These are phyloP conservation scores for Ogataea populi-albae DNA, from an alignment of 805 yeast species.

Conservation along the genomic window DNA sequence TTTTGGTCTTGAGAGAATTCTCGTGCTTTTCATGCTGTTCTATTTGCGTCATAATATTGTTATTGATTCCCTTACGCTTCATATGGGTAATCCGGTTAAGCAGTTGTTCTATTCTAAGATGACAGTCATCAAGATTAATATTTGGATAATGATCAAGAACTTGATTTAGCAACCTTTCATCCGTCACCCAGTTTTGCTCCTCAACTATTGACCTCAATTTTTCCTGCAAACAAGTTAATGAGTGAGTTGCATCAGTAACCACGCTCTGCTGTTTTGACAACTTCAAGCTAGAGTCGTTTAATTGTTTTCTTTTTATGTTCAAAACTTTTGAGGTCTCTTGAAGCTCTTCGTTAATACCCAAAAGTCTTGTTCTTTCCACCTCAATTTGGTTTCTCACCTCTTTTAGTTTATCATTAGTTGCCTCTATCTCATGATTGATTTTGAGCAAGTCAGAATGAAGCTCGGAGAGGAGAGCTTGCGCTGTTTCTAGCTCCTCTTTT, in stretches of 20 bases:
- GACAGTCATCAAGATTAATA: slow-evolving; percentile 60
- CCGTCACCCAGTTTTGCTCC: slow-evolving; percentile 72
- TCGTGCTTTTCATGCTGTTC: slow-evolving; percentile 92
- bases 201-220: slow-evolving; percentile 45
- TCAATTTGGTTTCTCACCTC: slow-evolving; percentile 38
- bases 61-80: slow-evolving; percentile 73
- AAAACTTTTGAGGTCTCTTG: slow-evolving; percentile 51
- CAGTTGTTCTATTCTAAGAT: slow-evolving; percentile 53
- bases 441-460: slow-evolving; percentile 27
- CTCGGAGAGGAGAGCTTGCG: slow-evolving; percentile 35
- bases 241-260: slow-evolving; percentile 36
- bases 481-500: slow-evolving; percentile 40
- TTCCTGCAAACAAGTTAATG: slow-evolving; percentile 27
- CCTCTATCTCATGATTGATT: slow-evolving; percentile 28
- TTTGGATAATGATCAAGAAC: slow-evolving; percentile 61
- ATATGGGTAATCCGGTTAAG: slow-evolving; percentile 60
- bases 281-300: slow-evolving; percentile 48
- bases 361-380: slow-evolving; percentile 54
- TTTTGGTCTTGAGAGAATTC: slow-evolving; percentile 68
- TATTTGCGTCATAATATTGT: slow-evolving; percentile 85
- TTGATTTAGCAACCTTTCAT: slow-evolving; percentile 52
- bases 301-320: slow-evolving; percentile 40
- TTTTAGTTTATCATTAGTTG: slow-evolving; percentile 27
- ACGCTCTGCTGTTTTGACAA: slow-evolving; percentile 55
- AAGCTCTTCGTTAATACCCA: slow-evolving; percentile 76